Base-by-base conservation (phyloP, 306 rosid species). In the Pachyrhizus erosus region DNA sequence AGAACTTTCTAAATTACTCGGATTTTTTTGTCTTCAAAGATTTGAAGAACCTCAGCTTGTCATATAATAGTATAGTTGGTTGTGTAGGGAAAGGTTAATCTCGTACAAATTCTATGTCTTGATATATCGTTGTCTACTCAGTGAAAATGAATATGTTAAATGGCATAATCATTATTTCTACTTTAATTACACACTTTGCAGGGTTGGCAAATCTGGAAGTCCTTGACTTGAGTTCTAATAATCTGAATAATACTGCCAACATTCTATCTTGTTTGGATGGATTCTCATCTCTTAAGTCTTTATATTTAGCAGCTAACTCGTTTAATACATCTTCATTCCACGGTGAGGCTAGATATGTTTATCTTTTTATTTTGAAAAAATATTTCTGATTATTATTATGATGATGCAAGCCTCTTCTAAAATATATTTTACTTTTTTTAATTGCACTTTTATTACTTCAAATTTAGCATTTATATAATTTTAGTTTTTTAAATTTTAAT, bases 21-120 rank as follows among this genome's bases (percentile, higher is more conserved):
- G 84, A 81, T 81, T 49, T 81, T 24, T 2, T 20, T 15, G 52
- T 61, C 33, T 61, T 81, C 7, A 26, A 73, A 34, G 79, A 81
- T 62, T 29, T 81, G 43, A 73, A 62, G 78, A 37, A 5, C 48
- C 84, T 81, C 55, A 0, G 33, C 21, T 12, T 81, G 24, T 8
- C 40, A 2, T 0, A 0, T 0, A 3, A 0, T 37, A 1, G 1
- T 1, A 62, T 72, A 23, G 4, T 15, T 55, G 49, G 46, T 81
- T 71, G 73, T 21, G 51, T 9, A 15, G 7, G 1, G 3, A 48
- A 5, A 57, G 64, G 57, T 48, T 24, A 3, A 26, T 55, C 29
- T 45, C 7, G 0, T 20, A 23, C 39, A 26, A 45, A 52, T 68
- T 46, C 3, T 26, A 29, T 77, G 13, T 62, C 7, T 5, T 64